A percentile compares a stretch with the other conserved stretches of the same genome.
These are phyloP conservation scores for Rhizophagus clarus DNA, from an alignment of 192 early-diverging fungal species.

Conservation along the genomic window DNA sequence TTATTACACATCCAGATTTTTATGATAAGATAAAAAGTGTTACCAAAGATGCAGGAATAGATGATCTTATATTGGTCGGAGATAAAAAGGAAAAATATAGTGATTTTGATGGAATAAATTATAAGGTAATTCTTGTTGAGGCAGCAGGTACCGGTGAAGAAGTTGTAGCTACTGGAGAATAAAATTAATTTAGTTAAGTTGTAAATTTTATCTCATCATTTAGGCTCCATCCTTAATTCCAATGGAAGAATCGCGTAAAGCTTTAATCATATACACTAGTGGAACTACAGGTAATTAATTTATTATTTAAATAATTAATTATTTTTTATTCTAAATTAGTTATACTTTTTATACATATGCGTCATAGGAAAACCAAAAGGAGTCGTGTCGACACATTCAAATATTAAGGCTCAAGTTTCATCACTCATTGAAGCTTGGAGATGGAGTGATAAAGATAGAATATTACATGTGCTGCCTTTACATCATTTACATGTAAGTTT, in stretches of 20 bases:
- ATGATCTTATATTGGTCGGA: neutral
- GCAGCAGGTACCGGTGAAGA: too few species aligned
- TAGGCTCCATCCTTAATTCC: slow-evolving; percentile 28
- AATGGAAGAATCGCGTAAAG: slow-evolving; percentile 41
- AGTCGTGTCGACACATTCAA: slow-evolving; percentile 74
- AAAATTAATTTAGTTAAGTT: neutral
- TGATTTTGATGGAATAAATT: neutral
- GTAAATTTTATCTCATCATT: neutral
- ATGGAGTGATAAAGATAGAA: slow-evolving; percentile 64
- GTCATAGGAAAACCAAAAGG: slow-evolving; percentile 75
- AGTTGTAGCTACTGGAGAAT: too few species aligned
- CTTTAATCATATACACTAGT: slow-evolving; percentile 79
- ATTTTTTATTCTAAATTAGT: neutral
- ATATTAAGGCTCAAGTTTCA: slow-evolving; percentile 65
- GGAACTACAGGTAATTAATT: slow-evolving; percentile 58
- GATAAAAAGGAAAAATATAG: neutral
- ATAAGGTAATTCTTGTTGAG: slow-evolving; percentile 13
- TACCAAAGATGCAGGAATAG: neutral
- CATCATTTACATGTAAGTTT: slow-evolving; percentile 79
- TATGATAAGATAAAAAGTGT: slow-evolving; percentile 35
- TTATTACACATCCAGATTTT: slow-evolving; percentile 65
- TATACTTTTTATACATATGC: neutral
- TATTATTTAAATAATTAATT: neutral
- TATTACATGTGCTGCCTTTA: slow-evolving; percentile 80
- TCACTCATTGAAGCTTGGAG: slow-evolving; percentile 72